Base-by-base conservation (phyloP, 305 asterid genomes). In the Rubia tinctorum region DNA sequence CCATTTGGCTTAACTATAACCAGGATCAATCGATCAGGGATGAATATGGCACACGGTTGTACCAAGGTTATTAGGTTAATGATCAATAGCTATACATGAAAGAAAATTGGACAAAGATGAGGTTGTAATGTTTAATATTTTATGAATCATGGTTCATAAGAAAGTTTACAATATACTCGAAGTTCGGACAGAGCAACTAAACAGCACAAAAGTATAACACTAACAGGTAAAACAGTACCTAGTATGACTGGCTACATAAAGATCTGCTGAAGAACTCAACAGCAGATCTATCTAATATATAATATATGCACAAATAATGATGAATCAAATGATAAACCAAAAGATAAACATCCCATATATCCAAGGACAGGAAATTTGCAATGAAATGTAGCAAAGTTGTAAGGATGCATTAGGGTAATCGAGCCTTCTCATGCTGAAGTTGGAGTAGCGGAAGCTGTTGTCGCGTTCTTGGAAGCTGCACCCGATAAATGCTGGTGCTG, bases 371-470 rank as follows among this genome's bases (percentile, higher is more conserved):
- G 68, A 70, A 47, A 59, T 6, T 22, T 23, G 18, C 13, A 6
- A 8, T 14, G 56, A 30, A 7, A 20, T 42, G 20, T 20, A 10
- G 34, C 25, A 23, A 37, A 39, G 55, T 13, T 65, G 23, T 37
- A 42, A 8, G 15, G 22, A 15, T 51, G 30, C 63, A 20, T 17
- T 17, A 8, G 27, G 40, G 7, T 37, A 37, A 37, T 61, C 15
- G 40, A 13, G 10, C 22, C 27, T 39, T 40, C 44, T 81, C 83
- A 84, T 47, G 85, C 88, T 0, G 83, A 88, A 67, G 91, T 73
- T n/a, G 87, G 87, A 30, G 88, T 80, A 65, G 90, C 77, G 60
- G 86, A 72, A 72, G 85, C n/a, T 7, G 91, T 80, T 3, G 89
- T 40, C 2, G 86, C 43, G 58, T 73, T 77, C 18, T 83, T 77